Evolutionary conservation across 768 basidiomycete genomes (phyloP).

Genomic region (Termitomyces sp.): DNA sequence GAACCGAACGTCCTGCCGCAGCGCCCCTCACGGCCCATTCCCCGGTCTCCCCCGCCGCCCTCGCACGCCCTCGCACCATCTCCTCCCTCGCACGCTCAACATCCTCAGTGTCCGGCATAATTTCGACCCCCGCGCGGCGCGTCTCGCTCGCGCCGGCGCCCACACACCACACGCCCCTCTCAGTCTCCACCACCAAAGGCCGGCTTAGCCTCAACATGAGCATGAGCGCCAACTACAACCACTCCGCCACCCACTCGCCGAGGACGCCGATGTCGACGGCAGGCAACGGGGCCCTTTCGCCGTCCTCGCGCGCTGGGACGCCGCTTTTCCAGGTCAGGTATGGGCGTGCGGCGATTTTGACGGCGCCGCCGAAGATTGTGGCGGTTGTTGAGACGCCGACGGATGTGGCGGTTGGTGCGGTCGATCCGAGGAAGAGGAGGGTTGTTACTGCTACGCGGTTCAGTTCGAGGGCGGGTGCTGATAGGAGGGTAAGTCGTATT

Average conservation of each 20-base stretch:
- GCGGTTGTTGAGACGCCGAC: slow-evolving; percentile 66
- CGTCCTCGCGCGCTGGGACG: slow-evolving; percentile 36
- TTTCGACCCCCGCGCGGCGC: slow-evolving; percentile 34
- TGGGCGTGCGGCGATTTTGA: slow-evolving; percentile 63
- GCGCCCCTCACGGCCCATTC: slow-evolving; percentile 12
- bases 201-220: slow-evolving; percentile 33
- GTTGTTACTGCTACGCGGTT: slow-evolving; percentile 88
- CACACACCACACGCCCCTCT: neutral
- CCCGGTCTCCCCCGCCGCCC: slow-evolving; percentile 16
- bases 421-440: slow-evolving; percentile 77
- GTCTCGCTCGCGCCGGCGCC: slow-evolving; percentile 26
- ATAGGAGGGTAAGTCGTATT: slow-evolving; percentile 58
- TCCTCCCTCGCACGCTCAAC: slow-evolving; percentile 52
- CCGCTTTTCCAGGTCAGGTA: slow-evolving; percentile 24
- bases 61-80: slow-evolving; percentile 37
- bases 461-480: slow-evolving; percentile 76
- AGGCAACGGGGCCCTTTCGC: slow-evolving; percentile 22
- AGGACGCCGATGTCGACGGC: neutral
- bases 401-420: slow-evolving; percentile 54
- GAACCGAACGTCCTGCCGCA: slow-evolving; percentile 6
- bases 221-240: slow-evolving; percentile 21
- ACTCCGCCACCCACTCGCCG: neutral
- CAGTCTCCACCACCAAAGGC: slow-evolving; percentile 23
- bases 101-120: slow-evolving; percentile 27
- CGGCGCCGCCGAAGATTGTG: slow-evolving; percentile 78